phyloP scores from a whole-genome alignment of 2,329 filamentous ascomycete genomes.

The Magnaporthiopsis incrustans region DNA sequence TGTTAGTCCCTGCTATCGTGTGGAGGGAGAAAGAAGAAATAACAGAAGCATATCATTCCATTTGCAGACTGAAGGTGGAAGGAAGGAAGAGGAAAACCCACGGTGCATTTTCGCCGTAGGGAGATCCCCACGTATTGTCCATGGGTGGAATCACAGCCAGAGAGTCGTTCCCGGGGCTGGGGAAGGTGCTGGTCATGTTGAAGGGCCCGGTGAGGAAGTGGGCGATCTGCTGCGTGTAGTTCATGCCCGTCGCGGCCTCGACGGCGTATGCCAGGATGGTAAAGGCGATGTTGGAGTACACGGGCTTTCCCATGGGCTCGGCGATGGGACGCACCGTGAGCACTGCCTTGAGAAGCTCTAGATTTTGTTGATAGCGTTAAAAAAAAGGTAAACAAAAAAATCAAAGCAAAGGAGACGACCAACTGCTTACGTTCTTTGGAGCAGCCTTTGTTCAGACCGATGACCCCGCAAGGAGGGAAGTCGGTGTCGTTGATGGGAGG shows the following conservation, averaged over 20 bases:
- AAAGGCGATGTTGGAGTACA: slow-evolving; percentile 34
- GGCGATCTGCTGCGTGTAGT: slow-evolving; percentile 15
- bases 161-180: slow-evolving; percentile 12
- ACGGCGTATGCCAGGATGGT: slow-evolving; percentile 27
- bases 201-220: slow-evolving; percentile 12
- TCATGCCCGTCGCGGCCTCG: slow-evolving; percentile 20
- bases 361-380: too few relatives aligned
- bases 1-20: too few relatives aligned
- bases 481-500: slow-evolving; percentile 24
- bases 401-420: too few relatives aligned
- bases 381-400: background rate
- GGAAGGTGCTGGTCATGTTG: slow-evolving; percentile 13
- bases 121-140: background rate
- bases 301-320: slow-evolving; percentile 23
- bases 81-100: background rate
- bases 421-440: slow-evolving; percentile 21
- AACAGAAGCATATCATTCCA: background rate
- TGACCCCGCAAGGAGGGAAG: slow-evolving; percentile 29
- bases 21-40: too few relatives aligned
- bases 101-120: background rate
- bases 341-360: slow-evolving; percentile 26
- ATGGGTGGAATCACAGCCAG: slow-evolving; percentile 10
- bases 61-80: too few relatives aligned
- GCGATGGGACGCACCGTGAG: slow-evolving; percentile 21
- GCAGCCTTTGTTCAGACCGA: slow-evolving; percentile 25